Evolutionary conservation across 1,139 yeast species (phyloP).

Genomic region (Blastobotrys proliferans): DNA sequence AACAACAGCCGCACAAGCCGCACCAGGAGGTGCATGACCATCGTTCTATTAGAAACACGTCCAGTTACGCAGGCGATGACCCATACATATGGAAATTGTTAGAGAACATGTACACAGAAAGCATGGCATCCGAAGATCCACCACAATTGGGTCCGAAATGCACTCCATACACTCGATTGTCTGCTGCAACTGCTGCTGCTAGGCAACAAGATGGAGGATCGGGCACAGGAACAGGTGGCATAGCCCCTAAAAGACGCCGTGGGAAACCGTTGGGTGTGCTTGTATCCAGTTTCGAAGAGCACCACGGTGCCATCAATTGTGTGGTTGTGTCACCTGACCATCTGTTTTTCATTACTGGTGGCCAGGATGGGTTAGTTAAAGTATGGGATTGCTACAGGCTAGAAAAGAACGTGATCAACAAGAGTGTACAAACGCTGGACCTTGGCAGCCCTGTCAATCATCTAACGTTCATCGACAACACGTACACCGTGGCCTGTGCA

Average conservation of each 20-base stretch:
- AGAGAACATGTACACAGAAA: slow-evolving; percentile 49
- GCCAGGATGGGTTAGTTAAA: slow-evolving; percentile 64
- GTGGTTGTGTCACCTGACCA: slow-evolving; percentile 56
- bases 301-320: slow-evolving; percentile 49
- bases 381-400: slow-evolving; percentile 74
- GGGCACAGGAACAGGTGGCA: too few relatives aligned
- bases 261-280: slow-evolving; percentile 44
- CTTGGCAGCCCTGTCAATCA: slow-evolving; percentile 29
- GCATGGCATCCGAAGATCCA: slow-evolving; percentile 51
- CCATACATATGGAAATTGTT: slow-evolving; percentile 59
- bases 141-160: slow-evolving; percentile 60
- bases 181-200: too few relatives aligned
- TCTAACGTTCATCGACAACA: slow-evolving; percentile 48
- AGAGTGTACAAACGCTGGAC: slow-evolving; percentile 43
- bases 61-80: slow-evolving; percentile 49
- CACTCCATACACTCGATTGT: slow-evolving; percentile 6
- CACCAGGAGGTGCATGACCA: too few relatives aligned
- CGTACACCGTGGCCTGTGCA: slow-evolving; percentile 65
- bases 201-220: too few relatives aligned
- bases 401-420: slow-evolving; percentile 60
- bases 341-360: slow-evolving; percentile 71
- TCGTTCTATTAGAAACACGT: slow-evolving; percentile 9
- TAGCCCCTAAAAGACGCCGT: slow-evolving; percentile 17
- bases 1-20: not conserved
- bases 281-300: slow-evolving; percentile 59